Evolutionary conservation across 2,329 filamentous ascomycete genomes (phyloP), one percentile per base, ranked within the genome.

Genomic region (Ascochyta pisi): DNA sequence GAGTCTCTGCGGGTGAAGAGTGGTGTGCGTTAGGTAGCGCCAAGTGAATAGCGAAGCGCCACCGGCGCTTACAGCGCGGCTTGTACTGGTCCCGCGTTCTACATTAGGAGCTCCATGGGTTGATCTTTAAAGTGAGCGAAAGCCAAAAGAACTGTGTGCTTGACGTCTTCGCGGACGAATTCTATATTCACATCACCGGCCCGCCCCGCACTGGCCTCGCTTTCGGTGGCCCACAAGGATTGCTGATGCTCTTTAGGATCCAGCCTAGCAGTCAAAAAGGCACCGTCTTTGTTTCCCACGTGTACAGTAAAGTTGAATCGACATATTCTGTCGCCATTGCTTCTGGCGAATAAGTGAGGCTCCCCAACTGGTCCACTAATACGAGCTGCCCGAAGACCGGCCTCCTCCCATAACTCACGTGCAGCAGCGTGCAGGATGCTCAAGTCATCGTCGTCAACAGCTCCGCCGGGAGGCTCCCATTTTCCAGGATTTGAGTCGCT

Each of bases 381-480:
- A 29, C 64, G 64, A 10, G 43, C 60, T 4, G 72, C 73, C 27
- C 61, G 48, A 4, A 83, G 67, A 0, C 81, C 79, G 8, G 78
- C 64, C 66, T 83, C 81, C 67, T 84, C 82, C 66, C 67, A 74
- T 2, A 84, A 70, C 69, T 84, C 82, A 15, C 82, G 75, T 15
- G 75, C 78, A n/a, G 76, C 77, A 15, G 74, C 77, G 42, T 76
- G 62, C 4, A 84, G 69, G 4, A 84, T 73, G 12, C 65, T 78
- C 6, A 57, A 40, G 57, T 83, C 81, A 0, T 69, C 66, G 0
- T 65, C 46, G 45, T 83, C 82, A 37, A 77, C 77, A 0, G 71
- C 77, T n/a, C 82, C 82, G 22, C 82, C 82, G 1, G 82, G 81
- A 0, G 76, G 58, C 54, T 84, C 82, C 82, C 82, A 84, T 4